Evolutionary conservation across 192 early-diverging fungal genomes (phyloP), one percentile per base, ranked within the genome.

Genomic region (Backusella luteola): DNA sequence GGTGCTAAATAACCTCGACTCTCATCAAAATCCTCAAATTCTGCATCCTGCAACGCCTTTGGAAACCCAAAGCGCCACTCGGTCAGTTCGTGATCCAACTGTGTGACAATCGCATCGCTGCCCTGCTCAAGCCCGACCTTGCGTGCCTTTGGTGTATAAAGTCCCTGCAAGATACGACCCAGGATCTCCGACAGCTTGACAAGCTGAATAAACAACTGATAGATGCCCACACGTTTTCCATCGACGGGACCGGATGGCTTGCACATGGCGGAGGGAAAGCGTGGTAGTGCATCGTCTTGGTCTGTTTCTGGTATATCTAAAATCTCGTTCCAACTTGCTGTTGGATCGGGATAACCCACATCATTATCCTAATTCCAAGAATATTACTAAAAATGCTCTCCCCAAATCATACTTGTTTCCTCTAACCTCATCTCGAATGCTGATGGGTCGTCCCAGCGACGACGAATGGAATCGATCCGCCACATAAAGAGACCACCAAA

Each of bases 401-500:
- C 32, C 32, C 32, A 32, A 32, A 32, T 2, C 32, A 32, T 0
- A 32, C 32, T 3, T 32, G 32, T 32, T 32, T 6, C 36, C 32
- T 41, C 17, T 17, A 1, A 26, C 32, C 66, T 81, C 80, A 66
- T 89, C 85, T 29, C 82, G 79, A 74, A 86, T 89, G 11, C 79
- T 77, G 9, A 86, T 69, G 23, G 86, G 83, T 73, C 92, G 86
- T n/a, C 93, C 93, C 34, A 92, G 85, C 23, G 83, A 86, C 15
- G 91, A 89, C 41, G 90, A 90, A 46, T 86, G 81, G 80, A 91
- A 90, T 38, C 91, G 82, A 77, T 95, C 93, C 66, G 90, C 84
- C 0, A 93, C 78, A 66, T 90, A 93, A 73, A 89, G 87, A 9
- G 89, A 79, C 93, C 93, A 95, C 92, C 92, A 95, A 5, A 92